These are phyloP conservation scores for Botrytis hyacinthi DNA, from an alignment of 2,329 filamentous ascomycete genomes.

Conservation along the genomic window DNA sequence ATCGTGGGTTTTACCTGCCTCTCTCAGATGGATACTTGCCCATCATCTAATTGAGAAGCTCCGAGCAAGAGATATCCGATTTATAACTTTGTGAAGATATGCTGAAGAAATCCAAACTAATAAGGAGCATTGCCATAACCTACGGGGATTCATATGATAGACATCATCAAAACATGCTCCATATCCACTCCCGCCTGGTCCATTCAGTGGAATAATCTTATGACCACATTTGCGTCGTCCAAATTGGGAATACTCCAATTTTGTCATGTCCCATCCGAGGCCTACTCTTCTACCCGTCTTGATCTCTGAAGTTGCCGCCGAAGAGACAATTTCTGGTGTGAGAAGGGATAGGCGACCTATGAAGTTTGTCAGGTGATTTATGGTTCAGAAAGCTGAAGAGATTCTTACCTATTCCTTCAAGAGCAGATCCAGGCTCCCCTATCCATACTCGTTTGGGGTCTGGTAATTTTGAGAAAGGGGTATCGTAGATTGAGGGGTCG, in stretches of 20 bases:
- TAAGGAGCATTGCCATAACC: neutral
- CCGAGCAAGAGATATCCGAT: neutral
- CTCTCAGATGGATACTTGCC: neutral
- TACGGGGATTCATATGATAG: conserved; percentile 50
- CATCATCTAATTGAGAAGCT: neutral
- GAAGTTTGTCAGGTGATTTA: neutral
- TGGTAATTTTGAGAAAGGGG: conserved; percentile 27
- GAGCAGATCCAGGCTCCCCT: conserved; percentile 26
- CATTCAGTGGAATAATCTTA: conserved; percentile 49
- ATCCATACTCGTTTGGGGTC: conserved; percentile 32
- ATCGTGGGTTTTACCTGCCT: neutral
- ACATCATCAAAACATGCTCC: conserved; percentile 50
- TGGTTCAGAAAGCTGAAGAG: neutral
- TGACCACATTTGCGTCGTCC: conserved; percentile 51
- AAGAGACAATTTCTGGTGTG: conserved; percentile 51
- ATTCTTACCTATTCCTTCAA: conserved; percentile 28
- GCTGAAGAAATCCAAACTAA: neutral
- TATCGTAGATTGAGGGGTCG: conserved; percentile 28
- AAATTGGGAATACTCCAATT: conserved; percentile 55
- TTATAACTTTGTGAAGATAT: neutral
- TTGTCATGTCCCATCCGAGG: conserved; percentile 55
- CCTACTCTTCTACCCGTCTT: conserved; percentile 50
- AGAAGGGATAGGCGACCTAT: conserved; percentile 45
- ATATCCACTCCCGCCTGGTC: conserved; percentile 28
- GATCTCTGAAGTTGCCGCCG: conserved; percentile 50